Base-by-base conservation (phyloP, 1,284 basidiomycete genomes). In the Leccinum fallax region DNA sequence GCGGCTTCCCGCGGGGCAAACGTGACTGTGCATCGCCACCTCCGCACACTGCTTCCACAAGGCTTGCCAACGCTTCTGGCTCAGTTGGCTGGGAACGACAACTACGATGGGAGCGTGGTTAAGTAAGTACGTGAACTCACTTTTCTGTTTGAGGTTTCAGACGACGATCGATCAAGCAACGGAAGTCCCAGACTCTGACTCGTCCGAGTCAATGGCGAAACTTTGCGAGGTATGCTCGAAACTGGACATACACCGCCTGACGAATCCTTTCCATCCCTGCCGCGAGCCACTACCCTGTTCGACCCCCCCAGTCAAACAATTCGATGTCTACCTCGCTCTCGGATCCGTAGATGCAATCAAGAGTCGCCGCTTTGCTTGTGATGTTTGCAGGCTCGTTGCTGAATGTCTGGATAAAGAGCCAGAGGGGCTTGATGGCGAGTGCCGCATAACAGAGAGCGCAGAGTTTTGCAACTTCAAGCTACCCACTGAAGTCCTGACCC, bases 271-370 rank as follows among this genome's bases (percentile, higher is more conserved):
- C 34, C 1, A 69, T 26, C 65, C 59, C 2, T 67, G 66, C 40
- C 32, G 38, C 28, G 13, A 57, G 0, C 59, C 49, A 2, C 16
- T 55, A 2, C 53, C 59, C 0, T 67, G 65, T 34, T 66, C 54
- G 2, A 13, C 24, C 3, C 51, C 59, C 4, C 65, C 67, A 9
- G 19, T 43, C 26, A 32, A 40, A 5, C 16, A 3, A 16, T 0
- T 9, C 11, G 48, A 10, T n/a, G 3, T 2, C 1, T 34, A 34
- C 28, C 8, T 48, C 3, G 1, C 19, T 38, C 66, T 71, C 6
- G 69, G 69, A 21, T 65, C 61, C 10, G 4, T 69, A 19, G 58
- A 53, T 28, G 58, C 58, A 34, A 65, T 68, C 59, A 69, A 69
- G 43, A 5, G n/a, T 24, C 56, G 67, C 19, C 58, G 69, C 5